Conservation (phyloP, 2,329 filamentous ascomycete species). For the Didymella glomerata region DNA sequence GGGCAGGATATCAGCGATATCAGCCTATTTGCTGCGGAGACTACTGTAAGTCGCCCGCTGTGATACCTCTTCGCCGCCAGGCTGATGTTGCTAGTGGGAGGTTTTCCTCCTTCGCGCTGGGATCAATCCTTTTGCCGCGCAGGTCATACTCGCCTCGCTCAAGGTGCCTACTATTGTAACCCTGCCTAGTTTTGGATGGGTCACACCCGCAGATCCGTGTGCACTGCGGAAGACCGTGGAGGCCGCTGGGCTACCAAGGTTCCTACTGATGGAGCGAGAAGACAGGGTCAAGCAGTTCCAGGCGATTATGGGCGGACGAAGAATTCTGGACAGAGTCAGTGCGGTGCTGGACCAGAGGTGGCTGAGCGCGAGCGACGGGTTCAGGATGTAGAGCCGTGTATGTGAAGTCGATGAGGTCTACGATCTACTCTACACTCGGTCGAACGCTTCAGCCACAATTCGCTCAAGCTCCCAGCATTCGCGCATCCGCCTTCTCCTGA, state of each 20-base stretch:
- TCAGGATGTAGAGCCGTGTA: conserved; percentile 27
- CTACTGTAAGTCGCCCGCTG: conserved; percentile 47
- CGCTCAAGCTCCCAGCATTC: not conserved
- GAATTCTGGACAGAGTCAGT: conserved; percentile 63
- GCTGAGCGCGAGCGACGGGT: conserved; percentile 51
- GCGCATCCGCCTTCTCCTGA: no score
- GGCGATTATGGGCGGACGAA: conserved; percentile 62
- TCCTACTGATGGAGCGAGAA: conserved; percentile 64
- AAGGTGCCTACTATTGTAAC: conserved; percentile 29
- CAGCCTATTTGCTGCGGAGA: conserved; percentile 65
- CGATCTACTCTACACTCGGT: not conserved
- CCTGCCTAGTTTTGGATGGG: not conserved
- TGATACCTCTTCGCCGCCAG: not conserved
- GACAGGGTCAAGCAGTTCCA: conserved; percentile 63
- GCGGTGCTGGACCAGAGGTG: conserved; percentile 61
- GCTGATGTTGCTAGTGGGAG: conserved; percentile 62
- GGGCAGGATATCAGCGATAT: conserved; percentile 40
- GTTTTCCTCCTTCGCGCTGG: conserved; percentile 70
- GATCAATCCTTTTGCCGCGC: conserved; percentile 76
- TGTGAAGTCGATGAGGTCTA: not conserved
- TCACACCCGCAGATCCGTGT: conserved; percentile 1
- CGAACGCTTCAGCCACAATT: not conserved
- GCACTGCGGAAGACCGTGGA: conserved; percentile 4
- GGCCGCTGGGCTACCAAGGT: conserved; percentile 59
- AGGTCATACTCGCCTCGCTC: conserved; percentile 63